Evolutionary conservation across 345 rosid genomes (phyloP).

Genomic region (Gossypium ekmanianum): DNA sequence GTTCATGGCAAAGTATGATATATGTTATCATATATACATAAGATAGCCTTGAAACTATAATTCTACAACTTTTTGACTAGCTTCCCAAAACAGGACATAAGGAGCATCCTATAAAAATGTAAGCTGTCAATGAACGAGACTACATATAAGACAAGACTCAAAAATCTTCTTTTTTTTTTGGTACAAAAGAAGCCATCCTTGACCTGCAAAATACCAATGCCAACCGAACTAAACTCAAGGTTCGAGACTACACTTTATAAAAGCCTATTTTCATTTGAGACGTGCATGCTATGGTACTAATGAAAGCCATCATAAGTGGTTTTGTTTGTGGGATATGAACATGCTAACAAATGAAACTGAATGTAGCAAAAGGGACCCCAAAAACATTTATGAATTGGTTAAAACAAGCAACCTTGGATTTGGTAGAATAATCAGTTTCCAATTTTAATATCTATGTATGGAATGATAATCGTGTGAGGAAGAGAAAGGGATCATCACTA

Average conservation of each 20-base stretch:
- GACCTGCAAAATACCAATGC: neutral
- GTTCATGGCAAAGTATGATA: neutral
- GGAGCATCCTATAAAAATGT: neutral
- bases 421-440: slow-evolving; percentile 18
- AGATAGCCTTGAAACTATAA: neutral
- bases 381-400: slow-evolving; percentile 20
- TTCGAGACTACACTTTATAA: neutral
- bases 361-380: neutral
- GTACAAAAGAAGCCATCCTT: neutral
- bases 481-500: slow-evolving; percentile 20
- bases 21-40: no score
- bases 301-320: neutral
- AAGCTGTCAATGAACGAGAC: neutral
- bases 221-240: neutral
- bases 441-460: slow-evolving; percentile 22
- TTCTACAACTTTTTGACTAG: neutral
- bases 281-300: neutral
- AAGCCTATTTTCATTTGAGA: neutral
- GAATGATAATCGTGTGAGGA: neutral
- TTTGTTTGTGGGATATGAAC: neutral
- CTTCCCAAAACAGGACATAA: neutral
- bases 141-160: neutral
- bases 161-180: neutral
- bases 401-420: slow-evolving; percentile 31
- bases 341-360: slow-evolving; percentile 3